Evolutionary conservation across 805 yeast genomes (phyloP).

Genomic region (Starmerella roubikii): DNA sequence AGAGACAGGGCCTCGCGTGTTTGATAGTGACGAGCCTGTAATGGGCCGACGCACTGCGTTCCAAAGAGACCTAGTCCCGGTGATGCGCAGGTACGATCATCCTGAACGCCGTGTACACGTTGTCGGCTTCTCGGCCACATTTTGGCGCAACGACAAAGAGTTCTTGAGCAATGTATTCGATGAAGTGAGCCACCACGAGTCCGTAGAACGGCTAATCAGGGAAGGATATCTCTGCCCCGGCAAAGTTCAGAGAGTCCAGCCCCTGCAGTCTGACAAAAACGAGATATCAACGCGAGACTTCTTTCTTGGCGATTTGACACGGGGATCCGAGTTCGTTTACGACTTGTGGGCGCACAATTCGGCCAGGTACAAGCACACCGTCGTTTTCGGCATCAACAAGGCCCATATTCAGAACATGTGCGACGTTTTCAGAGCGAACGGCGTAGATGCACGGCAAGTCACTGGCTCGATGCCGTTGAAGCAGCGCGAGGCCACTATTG

Average conservation of each 20-base stretch:
- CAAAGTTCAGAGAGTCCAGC: constrained; percentile 42
- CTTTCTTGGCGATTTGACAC: not conserved
- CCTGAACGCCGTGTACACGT: constrained; percentile 37
- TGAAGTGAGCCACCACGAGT: constrained; percentile 57
- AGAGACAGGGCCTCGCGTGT: too few species aligned
- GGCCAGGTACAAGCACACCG: constrained; percentile 39
- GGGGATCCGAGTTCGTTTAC: constrained; percentile 35
- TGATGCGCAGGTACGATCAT: constrained; percentile 3
- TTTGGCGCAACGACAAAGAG: constrained; percentile 60
- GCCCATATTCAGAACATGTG: constrained; percentile 47
- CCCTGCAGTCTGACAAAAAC: not conserved
- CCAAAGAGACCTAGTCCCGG: constrained; percentile 2
- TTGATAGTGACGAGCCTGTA: not conserved
- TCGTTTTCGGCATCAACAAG: constrained; percentile 67
- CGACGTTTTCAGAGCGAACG: constrained; percentile 39
- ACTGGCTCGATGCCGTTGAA: constrained; percentile 47
- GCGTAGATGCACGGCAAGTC: constrained; percentile 57
- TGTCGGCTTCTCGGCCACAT: constrained; percentile 81
- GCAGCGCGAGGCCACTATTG: constrained; percentile 40
- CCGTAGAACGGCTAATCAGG: constrained; percentile 48
- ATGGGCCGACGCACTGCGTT: not conserved
- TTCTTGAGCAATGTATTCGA: constrained; percentile 51
- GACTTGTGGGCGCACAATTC: constrained; percentile 37
- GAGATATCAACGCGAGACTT: constrained; percentile 2
- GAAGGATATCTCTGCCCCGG: constrained; percentile 61